Percentiles rank a stretch among this genome's conserved stretches.
phyloP scores from a whole-genome alignment of 225 moss, liverwort and hornwort species.

The Thuidium tamariscinum region DNA sequence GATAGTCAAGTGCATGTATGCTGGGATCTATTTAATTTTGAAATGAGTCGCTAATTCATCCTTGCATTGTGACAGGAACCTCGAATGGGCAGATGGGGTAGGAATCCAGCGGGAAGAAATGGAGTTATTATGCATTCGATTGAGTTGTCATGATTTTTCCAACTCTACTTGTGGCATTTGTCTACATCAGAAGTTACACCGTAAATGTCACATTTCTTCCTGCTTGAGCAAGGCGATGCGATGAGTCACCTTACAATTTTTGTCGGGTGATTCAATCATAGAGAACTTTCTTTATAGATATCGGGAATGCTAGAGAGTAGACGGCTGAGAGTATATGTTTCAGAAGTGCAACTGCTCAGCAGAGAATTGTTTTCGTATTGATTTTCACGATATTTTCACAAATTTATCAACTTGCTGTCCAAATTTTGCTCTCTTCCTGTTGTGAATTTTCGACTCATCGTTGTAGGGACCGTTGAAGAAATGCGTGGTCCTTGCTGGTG shows the following conservation, averaged over 20 bases:
- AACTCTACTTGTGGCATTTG: not conserved
- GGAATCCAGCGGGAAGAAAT: conserved; percentile 59
- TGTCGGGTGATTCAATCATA: not conserved
- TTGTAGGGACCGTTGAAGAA: not conserved
- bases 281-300: not conserved
- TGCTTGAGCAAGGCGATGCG: not conserved
- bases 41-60: not conserved
- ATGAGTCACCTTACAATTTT: not conserved
- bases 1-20: not conserved
- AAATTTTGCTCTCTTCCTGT: not conserved
- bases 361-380: not conserved
- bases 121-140: conserved; percentile 80
- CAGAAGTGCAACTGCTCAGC: conserved; percentile 17
- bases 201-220: not conserved
- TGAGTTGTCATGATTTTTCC: conserved; percentile 28
- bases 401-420: not conserved
- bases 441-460: not conserved
- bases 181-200: not conserved
- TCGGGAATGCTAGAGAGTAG: conserved; percentile 5
- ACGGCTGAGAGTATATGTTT: conserved; percentile 3
- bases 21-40: not conserved
- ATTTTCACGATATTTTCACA: not conserved
- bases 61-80: conserved; percentile 59
- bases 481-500: not conserved
- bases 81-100: conserved; percentile 95